These are phyloP conservation scores for Albizia julibrissin DNA, from an alignment of 306 rosid genomes.

Conservation along the genomic window DNA sequence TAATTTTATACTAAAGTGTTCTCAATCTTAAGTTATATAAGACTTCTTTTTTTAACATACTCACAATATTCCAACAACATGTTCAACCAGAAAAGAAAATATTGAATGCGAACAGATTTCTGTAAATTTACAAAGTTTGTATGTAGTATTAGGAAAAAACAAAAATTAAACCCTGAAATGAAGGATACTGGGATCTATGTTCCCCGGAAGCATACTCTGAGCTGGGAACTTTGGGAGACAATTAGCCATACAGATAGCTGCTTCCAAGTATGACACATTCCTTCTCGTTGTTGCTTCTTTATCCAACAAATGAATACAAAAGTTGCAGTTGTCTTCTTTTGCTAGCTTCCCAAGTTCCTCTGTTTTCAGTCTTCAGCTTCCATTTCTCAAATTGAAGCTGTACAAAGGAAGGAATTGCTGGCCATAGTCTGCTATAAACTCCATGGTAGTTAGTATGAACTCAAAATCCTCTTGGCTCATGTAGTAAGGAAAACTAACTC, in stretches of 20 bases:
- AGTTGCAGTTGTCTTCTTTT: slow-evolving; percentile 35
- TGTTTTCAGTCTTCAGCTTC: slow-evolving; percentile 63
- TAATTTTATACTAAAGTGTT: no score
- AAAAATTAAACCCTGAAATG: slow-evolving; percentile 54
- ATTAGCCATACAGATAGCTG: slow-evolving; percentile 51
- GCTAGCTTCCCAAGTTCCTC: slow-evolving; percentile 43
- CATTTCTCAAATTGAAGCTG: slow-evolving; percentile 55
- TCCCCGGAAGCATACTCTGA: slow-evolving; percentile 43
- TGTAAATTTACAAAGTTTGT: slow-evolving; percentile 5
- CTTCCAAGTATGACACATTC: slow-evolving; percentile 42
- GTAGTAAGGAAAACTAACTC: slow-evolving; percentile 88
- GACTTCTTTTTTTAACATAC: no score
- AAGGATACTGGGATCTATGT: slow-evolving; percentile 41
- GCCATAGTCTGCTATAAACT: slow-evolving; percentile 76
- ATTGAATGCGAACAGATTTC: slow-evolving; percentile 1
- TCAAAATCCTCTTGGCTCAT: slow-evolving; percentile 74
- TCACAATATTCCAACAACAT: no score
- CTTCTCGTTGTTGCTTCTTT: slow-evolving; percentile 18
- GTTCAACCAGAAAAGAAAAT: neutral
- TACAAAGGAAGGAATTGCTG: slow-evolving; percentile 74
- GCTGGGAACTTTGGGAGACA: slow-evolving; percentile 66
- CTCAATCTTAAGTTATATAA: no score
- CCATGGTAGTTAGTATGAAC: slow-evolving; percentile 66
- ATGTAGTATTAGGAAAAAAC: neutral
- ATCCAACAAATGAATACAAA: slow-evolving; percentile 17